Evolutionary conservation across 805 yeast genomes (phyloP), one percentile per base, ranked within the genome.

Genomic region (Wickerhamomyces subpelliculosus): DNA sequence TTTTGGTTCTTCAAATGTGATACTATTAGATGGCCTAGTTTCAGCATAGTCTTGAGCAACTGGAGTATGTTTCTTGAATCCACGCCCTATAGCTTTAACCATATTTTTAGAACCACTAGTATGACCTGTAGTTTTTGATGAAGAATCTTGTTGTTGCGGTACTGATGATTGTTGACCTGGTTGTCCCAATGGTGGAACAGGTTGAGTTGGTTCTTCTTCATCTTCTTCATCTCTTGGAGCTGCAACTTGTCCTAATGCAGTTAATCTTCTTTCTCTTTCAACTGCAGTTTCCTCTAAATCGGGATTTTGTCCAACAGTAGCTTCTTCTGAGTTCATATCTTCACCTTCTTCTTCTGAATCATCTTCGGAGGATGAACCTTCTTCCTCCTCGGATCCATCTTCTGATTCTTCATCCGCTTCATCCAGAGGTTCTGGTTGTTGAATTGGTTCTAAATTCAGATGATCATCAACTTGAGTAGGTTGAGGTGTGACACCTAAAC

Each of bases 231-330:
- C 55, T 41, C 72, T 63, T 22, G 63, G 58, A 4, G 62, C 65
- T 8, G 60, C 50, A 18, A 58, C 54, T 33, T 60, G 57, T 3
- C 81, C 80, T 42, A 75, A 58, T 0, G 81, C 81, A 5, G 74
- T 72, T 39, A 83, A 57, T 41, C 89, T 68, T 49, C 89, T 71
- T 28, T 66, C 64, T 40, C 74, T 70, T 55, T 83, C 89, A 19
- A 78, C 75, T n/a, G 68, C 80, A 0, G 87, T 80, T 54, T 82
- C 89, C 33, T 45, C 49, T 12, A 47, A 51, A 14, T 51, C 47
- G 5, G n/a, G n/a, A 20, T 41, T 49, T 23, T 38, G 38, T 23
- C 42, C 54, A 18, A 44, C 54, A 8, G 43, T 45, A 4, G 41
- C 57, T 8, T 49, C 60, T n/a, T 51, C 62, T 35, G 57, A 58